A percentile compares a stretch with the other conserved stretches of the same genome.
phyloP scores from a whole-genome alignment of 169 alveolate species.

The Ichthyophthirius multifiliis region DNA sequence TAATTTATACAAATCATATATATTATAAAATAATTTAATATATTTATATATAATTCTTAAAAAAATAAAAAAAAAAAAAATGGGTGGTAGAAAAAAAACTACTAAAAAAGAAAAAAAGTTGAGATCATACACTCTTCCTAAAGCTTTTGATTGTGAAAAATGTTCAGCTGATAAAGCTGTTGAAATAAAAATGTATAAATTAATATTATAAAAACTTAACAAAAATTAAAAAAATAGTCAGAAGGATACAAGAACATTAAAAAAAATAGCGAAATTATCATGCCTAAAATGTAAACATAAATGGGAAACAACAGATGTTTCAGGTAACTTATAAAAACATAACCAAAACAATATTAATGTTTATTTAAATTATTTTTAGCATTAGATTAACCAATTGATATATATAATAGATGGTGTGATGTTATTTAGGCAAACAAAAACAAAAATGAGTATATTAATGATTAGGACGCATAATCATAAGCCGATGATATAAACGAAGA shows the following conservation, averaged over 20 bases:
- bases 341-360: not conserved
- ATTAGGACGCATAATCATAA: too few relatives aligned
- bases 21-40: too few relatives aligned
- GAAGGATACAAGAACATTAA: too few relatives aligned
- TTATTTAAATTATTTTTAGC: not conserved
- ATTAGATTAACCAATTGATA: not conserved
- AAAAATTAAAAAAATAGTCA: not conserved
- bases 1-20: too few relatives aligned
- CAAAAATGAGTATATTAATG: not conserved
- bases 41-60: too few relatives aligned
- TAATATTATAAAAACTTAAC: not conserved
- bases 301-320: not conserved
- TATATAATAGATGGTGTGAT: not conserved
- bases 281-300: not conserved
- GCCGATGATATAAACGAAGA: not conserved
- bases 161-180: not conserved
- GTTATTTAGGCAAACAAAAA: not conserved
- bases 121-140: not conserved
- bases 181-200: not conserved
- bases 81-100: constrained; percentile 5
- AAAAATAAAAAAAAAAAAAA: not conserved
- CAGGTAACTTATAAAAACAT: not conserved
- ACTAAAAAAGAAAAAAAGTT: not conserved
- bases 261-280: not conserved
- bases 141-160: not conserved